Base-by-base conservation (phyloP, 2,329 filamentous ascomycete genomes). In the Hymenoscyphus linearis region DNA sequence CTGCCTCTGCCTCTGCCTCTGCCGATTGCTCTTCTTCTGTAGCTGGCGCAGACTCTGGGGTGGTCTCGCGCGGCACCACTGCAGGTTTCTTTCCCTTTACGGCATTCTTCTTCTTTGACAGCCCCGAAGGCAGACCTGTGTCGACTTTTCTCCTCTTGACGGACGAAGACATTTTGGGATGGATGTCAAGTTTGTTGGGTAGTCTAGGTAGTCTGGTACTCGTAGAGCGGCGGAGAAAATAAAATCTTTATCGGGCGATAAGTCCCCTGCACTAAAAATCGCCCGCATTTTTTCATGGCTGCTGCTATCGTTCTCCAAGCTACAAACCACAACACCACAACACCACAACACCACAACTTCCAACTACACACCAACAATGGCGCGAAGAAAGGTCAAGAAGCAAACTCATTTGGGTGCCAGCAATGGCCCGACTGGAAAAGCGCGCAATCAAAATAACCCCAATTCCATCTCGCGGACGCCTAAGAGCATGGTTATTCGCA, bases 401-500 rank as follows among this genome's bases (percentile, higher is more conserved):
- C 87, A 91, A 74, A 96, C 93, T 63, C 92, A 96, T 76, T 76
- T 87, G 59, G 86, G 87, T 63, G 84, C 87, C 57, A 82, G 80
- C 64, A 75, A 79, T 64, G 77, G 82, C 69, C 70, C 79, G 70
- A 69, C 77, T 65, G 66, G 80, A 70, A 82, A 82, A 65, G 78
- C 81, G 52, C 44, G n/a, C 5, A 50, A 50, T 25, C 44, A 50
- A 50, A 82, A 84, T 61, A 85, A 86, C 75, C 82, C 85, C 62
- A 83, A 86, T 26, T 81, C 79, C 62, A 67, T 70, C 44, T 80
- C 83, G 58, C 85, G 86, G 66, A 82, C 86, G 57, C 95, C 95
- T 36, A 97, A 97, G 82, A 96, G 89, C 74, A 97, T 99, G 93
- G 93, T 99, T 62, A 96, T 99, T 76, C 90, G 95, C 68, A 93